phyloP scores from a whole-genome alignment of 345 rosid genomes.

The Salix dunnii region DNA sequence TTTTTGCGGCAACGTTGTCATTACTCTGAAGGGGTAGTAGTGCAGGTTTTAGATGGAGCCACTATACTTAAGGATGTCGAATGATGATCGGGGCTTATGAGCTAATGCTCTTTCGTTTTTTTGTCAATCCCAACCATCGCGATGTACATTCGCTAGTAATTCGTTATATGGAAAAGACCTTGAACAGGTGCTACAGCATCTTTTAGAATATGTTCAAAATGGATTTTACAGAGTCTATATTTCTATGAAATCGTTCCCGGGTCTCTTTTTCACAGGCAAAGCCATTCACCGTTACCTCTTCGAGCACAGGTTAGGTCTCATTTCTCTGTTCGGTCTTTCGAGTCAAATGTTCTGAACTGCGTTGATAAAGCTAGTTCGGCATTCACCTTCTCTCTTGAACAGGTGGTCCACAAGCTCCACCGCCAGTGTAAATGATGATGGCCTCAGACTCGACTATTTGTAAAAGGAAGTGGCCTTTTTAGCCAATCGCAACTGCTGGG shows the following conservation, averaged over 20 bases:
- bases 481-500: too few species aligned
- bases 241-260: neutral
- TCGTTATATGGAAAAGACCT: neutral
- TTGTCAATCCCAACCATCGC: neutral
- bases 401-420: neutral
- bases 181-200: neutral
- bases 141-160: neutral
- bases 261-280: neutral
- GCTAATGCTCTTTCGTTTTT: neutral
- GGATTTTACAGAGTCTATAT: neutral
- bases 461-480: too few species aligned
- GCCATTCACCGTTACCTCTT: neutral
- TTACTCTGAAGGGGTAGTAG: neutral
- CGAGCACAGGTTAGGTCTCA: neutral
- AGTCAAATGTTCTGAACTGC: too few species aligned
- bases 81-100: neutral
- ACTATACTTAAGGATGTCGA: neutral
- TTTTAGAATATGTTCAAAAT: neutral
- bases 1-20: neutral
- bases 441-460: too few species aligned
- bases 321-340: neutral
- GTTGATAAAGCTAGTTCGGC: too few species aligned
- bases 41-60: neutral
- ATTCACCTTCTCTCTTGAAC: neutral
- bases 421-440: neutral